A percentile compares a stretch with the other conserved stretches of the same genome.
phyloP scores from a whole-genome alignment of 179 eudicot species.

The Dionaea muscipula region DNA sequence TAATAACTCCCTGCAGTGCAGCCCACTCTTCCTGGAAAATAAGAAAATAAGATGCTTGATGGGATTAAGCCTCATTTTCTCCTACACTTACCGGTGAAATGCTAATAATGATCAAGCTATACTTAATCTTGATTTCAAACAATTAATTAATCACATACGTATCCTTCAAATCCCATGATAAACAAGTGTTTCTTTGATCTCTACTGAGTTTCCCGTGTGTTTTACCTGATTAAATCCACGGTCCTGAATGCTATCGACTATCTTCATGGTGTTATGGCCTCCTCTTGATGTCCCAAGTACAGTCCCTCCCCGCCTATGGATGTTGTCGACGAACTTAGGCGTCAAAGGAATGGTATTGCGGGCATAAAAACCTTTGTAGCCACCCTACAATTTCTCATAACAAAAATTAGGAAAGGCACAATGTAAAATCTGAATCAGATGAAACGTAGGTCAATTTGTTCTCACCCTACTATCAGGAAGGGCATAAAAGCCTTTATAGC shows the following conservation, averaged over 20 bases:
- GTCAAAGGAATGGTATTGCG: conserved; percentile 51
- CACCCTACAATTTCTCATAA: conserved; percentile 40
- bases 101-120: too few species aligned
- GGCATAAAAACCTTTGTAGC: conserved; percentile 78
- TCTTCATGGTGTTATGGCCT: conserved; percentile 54
- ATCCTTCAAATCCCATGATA: not conserved
- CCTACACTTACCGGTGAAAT: too few species aligned
- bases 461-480: too few species aligned
- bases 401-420: not conserved
- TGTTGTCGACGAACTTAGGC: conserved; percentile 60
- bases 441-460: too few species aligned
- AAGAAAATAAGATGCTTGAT: too few species aligned
- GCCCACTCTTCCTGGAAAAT: not conserved
- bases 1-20: not conserved
- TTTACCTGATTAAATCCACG: conserved; percentile 80
- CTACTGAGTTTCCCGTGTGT: too few species aligned
- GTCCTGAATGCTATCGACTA: conserved; percentile 86
- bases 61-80: not conserved
- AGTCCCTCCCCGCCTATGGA: conserved; percentile 87
- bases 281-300: conserved; percentile 78
- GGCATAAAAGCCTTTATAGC: not conserved
- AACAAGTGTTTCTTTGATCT: too few species aligned
- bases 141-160: not conserved
- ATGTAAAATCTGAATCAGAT: too few species aligned
- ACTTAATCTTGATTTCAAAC: too few species aligned